Conservation (phyloP, 2,329 filamentous ascomycete genomes). For the Diaporthe aspalathi region DNA sequence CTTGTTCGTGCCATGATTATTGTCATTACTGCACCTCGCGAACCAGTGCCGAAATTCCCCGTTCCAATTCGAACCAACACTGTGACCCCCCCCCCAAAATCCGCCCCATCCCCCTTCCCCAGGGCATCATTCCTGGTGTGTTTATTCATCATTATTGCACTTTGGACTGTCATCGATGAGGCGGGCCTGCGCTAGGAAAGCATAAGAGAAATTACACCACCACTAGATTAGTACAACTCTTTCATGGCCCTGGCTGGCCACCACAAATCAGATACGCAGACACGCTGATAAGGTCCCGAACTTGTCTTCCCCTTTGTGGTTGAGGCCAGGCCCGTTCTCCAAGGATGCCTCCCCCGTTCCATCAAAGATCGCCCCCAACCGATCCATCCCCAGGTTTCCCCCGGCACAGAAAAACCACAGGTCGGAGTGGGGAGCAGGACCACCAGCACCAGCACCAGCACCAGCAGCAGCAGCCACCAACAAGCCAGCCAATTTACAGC, state of each 20-base stretch:
- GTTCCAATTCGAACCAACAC: no score
- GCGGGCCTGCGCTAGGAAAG: conserved; percentile 8
- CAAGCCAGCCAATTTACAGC: neutral
- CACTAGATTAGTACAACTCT: conserved; percentile 23
- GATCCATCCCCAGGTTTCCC: conserved; percentile 32
- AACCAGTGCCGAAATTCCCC: no score
- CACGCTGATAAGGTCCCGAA: neutral
- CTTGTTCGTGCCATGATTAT: neutral
- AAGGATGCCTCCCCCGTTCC: conserved; percentile 1
- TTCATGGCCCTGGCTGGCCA: neutral
- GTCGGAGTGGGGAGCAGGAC: neutral
- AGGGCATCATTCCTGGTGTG: neutral
- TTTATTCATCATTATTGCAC: conserved; percentile 12
- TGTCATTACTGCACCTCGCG: neutral
- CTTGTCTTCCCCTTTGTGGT: conserved; percentile 7
- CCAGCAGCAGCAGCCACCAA: neutral
- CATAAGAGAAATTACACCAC: conserved; percentile 24
- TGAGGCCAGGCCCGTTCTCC: neutral
- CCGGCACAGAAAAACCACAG: conserved; percentile 7
- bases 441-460: neutral
- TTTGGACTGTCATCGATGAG: conserved; percentile 6
- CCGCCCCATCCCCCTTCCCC: no score
- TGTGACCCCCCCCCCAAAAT: no score
- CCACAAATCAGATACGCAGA: conserved; percentile 19
- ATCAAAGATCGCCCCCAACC: conserved; percentile 16